Conservation (phyloP, 306 rosid genomes). For the Vicia faba region DNA sequence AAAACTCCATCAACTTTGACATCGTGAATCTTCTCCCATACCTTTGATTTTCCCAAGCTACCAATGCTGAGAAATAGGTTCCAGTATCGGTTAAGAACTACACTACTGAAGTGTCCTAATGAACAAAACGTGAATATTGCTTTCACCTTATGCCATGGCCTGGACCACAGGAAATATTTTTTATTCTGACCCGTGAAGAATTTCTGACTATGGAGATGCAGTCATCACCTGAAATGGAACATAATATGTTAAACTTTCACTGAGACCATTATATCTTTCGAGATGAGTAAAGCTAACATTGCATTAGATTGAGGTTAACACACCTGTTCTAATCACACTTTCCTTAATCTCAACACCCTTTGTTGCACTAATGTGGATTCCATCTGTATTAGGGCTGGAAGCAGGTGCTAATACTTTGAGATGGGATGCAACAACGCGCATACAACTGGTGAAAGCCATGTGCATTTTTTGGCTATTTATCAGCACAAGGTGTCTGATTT, state of each 20-base stretch:
- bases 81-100: slow-evolving; percentile 27
- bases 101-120: not conserved
- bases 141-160: slow-evolving; percentile 96
- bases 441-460: slow-evolving; percentile 66
- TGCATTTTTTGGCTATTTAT: slow-evolving; percentile 90
- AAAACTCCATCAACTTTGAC: slow-evolving; percentile 68
- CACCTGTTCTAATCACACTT: slow-evolving; percentile 71
- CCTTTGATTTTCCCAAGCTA: slow-evolving; percentile 83
- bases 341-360: slow-evolving; percentile 57
- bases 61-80: slow-evolving; percentile 71
- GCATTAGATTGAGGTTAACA: slow-evolving; percentile 15
- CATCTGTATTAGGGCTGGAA: slow-evolving; percentile 89
- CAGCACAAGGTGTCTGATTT: slow-evolving; percentile 54
- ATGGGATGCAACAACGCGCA: slow-evolving; percentile 60
- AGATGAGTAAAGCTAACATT: too few species aligned
- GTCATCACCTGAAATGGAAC: slow-evolving; percentile 70
- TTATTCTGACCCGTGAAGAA: slow-evolving; percentile 66
- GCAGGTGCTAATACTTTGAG: slow-evolving; percentile 73
- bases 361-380: slow-evolving; percentile 81
- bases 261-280: too few species aligned
- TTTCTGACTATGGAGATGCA: slow-evolving; percentile 87
- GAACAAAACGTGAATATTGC: slow-evolving; percentile 17
- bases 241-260: too few species aligned
- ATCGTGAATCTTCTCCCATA: slow-evolving; percentile 61
- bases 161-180: slow-evolving; percentile 76